Evolutionary conservation across 257 asterid genomes (phyloP).

Genomic region (Jacaranda copaia): DNA sequence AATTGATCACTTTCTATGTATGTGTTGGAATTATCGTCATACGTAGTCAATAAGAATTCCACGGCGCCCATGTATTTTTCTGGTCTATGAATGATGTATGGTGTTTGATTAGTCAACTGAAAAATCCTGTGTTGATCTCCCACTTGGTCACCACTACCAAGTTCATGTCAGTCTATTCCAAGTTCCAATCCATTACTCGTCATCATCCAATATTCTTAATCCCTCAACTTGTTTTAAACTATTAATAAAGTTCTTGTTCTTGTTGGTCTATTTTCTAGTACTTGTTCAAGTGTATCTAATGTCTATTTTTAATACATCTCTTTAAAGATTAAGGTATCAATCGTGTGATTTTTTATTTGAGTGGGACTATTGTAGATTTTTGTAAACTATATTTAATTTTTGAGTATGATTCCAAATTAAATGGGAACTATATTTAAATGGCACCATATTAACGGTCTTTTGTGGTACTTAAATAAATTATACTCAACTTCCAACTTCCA

Average conservation of each 20-base stretch:
- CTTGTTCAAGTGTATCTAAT: neutral
- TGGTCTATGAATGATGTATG: neutral
- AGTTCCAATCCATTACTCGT: conserved; percentile 23
- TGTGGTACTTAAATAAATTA: too few relatives aligned
- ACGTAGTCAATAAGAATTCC: conserved; percentile 12
- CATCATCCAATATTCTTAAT: conserved; percentile 29
- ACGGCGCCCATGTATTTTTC: neutral
- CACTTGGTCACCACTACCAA: conserved; percentile 36
- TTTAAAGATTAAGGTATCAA: neutral
- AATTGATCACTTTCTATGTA: neutral
- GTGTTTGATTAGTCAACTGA: conserved; percentile 31
- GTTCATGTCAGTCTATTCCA: conserved; percentile 30
- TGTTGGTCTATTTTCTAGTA: neutral
- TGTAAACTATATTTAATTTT: too few relatives aligned
- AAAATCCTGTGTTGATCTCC: conserved; percentile 27
- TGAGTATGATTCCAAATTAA: too few relatives aligned
- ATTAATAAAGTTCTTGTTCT: neutral
- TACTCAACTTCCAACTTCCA: too few relatives aligned
- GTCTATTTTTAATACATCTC: neutral
- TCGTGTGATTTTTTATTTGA: too few relatives aligned
- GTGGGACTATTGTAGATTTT: too few relatives aligned
- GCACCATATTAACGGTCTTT: too few relatives aligned
- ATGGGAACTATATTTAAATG: too few relatives aligned
- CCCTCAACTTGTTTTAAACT: neutral
- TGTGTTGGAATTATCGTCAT: neutral